Evolutionary conservation across 768 basidiomycete genomes (phyloP), one percentile per base, ranked within the genome.

Genomic region (Amanita thiersii): DNA sequence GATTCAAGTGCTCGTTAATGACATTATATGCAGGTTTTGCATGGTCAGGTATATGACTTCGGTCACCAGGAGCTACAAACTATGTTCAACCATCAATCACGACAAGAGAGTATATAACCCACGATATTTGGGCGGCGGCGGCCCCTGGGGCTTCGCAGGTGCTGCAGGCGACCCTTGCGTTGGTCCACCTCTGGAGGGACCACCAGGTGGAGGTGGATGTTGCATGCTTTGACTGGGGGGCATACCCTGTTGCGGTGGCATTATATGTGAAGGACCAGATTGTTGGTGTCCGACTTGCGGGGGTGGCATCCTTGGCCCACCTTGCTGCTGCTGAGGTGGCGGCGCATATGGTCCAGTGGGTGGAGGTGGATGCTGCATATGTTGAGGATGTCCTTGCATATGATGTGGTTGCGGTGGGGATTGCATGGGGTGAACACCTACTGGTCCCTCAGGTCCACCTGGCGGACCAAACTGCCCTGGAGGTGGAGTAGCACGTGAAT

Each of bases 1-100:
- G 70, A 33, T 67, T 64, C 50, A 93, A 54, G 43, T 85, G 79
- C 34, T 69, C 69, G 15, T 69, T 69, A 28, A 96, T 65, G 12
- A 84, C 67, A 38, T 77, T 68, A 47, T 70, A 91, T 37, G 86
- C 78, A 1, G 83, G 79, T 43, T 68, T 59, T 15, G 74, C 69
- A 34, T 70, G 63, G 6, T 81, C 78, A 1, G 91, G 84, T 39
- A 97, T 96, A 58, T 97, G 94, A n/a, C 75, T 77, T 19, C 92
- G 73, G 57, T 98, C 94, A 42, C 94, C 93, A 39, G 80, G 71
- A 31, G 93, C 91, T 94, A 56, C 10, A 34, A 56, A 43, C 19
- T 38, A n/a, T n/a, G n/a, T n/a, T n/a, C 20, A 45, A 40, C 20
- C 12, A 30, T 14, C 19, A 26, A 17, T 52, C 23, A 56, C 3